Evolutionary conservation across 2,329 filamentous ascomycete genomes (phyloP), one percentile per base, ranked within the genome.

Genomic region (Ophiostoma himal-ulmi): DNA sequence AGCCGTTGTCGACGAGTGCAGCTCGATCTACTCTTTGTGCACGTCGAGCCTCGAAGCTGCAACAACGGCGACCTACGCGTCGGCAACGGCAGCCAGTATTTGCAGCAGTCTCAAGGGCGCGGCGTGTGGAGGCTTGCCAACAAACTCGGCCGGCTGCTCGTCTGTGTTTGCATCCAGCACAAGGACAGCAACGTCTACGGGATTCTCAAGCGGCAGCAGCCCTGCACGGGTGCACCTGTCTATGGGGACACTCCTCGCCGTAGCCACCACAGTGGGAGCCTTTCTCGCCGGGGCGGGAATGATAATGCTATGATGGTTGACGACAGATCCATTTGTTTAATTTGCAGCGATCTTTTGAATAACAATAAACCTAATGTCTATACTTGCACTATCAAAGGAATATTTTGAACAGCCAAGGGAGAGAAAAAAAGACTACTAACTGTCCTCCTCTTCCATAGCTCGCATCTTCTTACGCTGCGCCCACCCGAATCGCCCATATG

Each of bases 11-110:
- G 78, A 76, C 57, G 81, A 82, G 70, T 89, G 87, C 77, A 82
- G 82, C 64, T 76, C 78, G 30, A 88, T 88, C 75, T 87, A 85
- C 76, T 78, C 81, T 20, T 80, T 80, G 4, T 89, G 87, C 75
- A 82, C 86, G 6, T 78, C 80, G 13, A 81, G 81, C 68, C 79
- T 89, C 14, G 79, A 80, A 57, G 64, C 60, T 78, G 79, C 20
- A 77, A 77, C 30, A 36, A n/a, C 20, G 11, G 81, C 3, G 6
- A 68, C 68, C 14, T 72, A 44, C 26, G 69, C 64, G 1, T n/a
- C 69, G 1, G 44, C 70, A 0, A 64, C 69, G 7, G 73, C 73
- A 6, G 71, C 70, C 37, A 70, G 71, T 62, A 44, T 73, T 57
- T 73, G 72, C 67, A 72, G 71, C 70, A 68, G 54, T 82, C 70